Evolutionary conservation across 345 rosid species (phyloP), one percentile per base, ranked within the genome.

Genomic region (Hirschfeldia incana): DNA sequence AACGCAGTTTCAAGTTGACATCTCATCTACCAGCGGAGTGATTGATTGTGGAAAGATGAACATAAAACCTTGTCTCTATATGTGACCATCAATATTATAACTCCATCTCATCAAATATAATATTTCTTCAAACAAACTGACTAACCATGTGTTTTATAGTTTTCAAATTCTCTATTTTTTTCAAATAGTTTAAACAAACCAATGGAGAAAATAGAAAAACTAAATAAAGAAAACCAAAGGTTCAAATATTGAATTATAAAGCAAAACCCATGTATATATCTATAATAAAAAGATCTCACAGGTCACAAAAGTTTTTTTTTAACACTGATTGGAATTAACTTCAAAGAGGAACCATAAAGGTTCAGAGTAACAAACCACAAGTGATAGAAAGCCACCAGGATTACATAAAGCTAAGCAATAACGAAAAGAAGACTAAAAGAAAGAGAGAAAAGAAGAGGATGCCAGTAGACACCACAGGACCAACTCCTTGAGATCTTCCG

Each of bases 221-320:
- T 28, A 4, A 0, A 34, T 2, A 9, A 17, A 2, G 4, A 59
- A 10, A 65, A 44, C 60, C 16, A 65, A 5, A 29, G 17, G 39
- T 66, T 72, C 67, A 64, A 58, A 66, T 72, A 46, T 72, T 65
- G 72, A 37, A 65, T 37, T 65, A 60, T 58, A 58, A 32, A 37
- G 75, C 61, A 74, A 74, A 79, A 69, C 78, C 83, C 82, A 79
- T 68, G 44, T 59, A 9, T 70, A 70, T 42, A 21, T 74, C 62
- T 4, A 61, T 67, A 66, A 67, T 8, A 55, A 58, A 67, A 42
- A 42, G 49, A 58, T 26, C 28, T 73, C 2, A 73, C 11, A 36
- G 9, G 42, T 73, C 74, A 74, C 78, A 73, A 67, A 49, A 79
- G 78, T 21, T 21, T 21, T 2, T 29, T 29, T 29, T 29, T 29